A percentile compares a stretch with the other conserved stretches of the same genome.
Evolutionary conservation across 2,329 filamentous ascomycete species (phyloP).

Genomic region (Fusarium oxysporum): DNA sequence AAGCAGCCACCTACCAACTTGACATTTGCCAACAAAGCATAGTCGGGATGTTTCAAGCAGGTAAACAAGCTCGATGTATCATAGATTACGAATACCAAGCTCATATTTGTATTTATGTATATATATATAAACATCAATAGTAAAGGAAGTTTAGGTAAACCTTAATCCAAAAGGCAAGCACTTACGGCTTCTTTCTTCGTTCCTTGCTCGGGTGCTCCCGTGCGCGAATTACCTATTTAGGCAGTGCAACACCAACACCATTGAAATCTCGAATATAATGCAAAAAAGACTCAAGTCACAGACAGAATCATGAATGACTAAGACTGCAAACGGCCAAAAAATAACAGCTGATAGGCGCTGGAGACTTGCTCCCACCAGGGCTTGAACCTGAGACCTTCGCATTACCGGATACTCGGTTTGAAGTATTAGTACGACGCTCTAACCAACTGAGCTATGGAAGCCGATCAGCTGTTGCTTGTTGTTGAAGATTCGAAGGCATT

Average conservation of each 20-base stretch:
- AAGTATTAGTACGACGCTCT: conserved; percentile 48
- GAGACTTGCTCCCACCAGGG: conserved; percentile 45
- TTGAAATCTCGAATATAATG: background rate
- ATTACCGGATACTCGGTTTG: conserved; percentile 39
- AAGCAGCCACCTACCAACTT: background rate
- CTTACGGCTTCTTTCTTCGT: conserved; percentile 1
- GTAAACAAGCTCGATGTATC: background rate
- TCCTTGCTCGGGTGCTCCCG: background rate
- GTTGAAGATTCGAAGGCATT: rapidly evolving
- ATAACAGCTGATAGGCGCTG: conserved; percentile 22
- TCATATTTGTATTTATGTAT: background rate
- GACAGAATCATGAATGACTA: too few species aligned
- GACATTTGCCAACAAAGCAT: background rate
- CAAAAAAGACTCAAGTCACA: background rate
- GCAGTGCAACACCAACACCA: background rate
- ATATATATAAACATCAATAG: background rate
- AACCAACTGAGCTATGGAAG: conserved; percentile 48
- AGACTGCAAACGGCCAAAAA: conserved; percentile 4
- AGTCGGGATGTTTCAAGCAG: background rate
- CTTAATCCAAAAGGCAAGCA: background rate
- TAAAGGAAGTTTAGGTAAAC: background rate
- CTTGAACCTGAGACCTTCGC: conserved; percentile 47
- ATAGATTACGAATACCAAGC: background rate
- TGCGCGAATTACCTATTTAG: background rate
- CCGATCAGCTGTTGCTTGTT: conserved; percentile 33